Conservation (phyloP, 805 yeast genomes). For the Myxozyma udenii region DNA sequence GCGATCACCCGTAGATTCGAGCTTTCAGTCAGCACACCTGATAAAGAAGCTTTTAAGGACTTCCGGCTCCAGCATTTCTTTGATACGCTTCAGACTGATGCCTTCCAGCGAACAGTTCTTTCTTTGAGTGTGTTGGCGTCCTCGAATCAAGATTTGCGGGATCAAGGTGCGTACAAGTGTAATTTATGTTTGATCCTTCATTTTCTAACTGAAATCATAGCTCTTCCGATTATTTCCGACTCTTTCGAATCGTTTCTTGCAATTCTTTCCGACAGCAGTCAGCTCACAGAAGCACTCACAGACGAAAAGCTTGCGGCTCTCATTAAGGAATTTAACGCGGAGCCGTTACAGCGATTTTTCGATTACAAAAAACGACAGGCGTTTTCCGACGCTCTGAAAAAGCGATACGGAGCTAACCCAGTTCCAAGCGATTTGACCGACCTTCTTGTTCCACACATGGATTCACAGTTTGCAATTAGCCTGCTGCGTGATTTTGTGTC, state of each 20-base stretch:
- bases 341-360: slow-evolving; percentile 13
- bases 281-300: slow-evolving; percentile 4
- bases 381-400: slow-evolving; percentile 6
- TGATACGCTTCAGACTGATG: slow-evolving; percentile 31
- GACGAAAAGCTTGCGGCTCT: slow-evolving; percentile 9
- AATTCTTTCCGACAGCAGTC: slow-evolving; percentile 6
- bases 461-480: slow-evolving; percentile 15
- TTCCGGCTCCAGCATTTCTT: slow-evolving; percentile 40
- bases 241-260: slow-evolving; percentile 8
- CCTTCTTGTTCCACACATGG: slow-evolving; percentile 4
- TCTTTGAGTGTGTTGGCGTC: slow-evolving; percentile 25
- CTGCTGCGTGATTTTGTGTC: slow-evolving; percentile 13
- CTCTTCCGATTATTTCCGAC: slow-evolving; percentile 15
- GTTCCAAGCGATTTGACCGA: too few relatives aligned
- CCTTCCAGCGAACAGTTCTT: slow-evolving; percentile 32
- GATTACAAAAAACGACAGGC: slow-evolving; percentile 6
- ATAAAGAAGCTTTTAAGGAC: slow-evolving; percentile 34
- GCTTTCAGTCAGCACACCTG: slow-evolving; percentile 17
- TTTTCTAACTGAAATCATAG: slow-evolving; percentile 5
- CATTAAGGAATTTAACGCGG: slow-evolving; percentile 8
- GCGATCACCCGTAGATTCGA: slow-evolving; percentile 18
- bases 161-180: slow-evolving; percentile 14
- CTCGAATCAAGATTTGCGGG: slow-evolving; percentile 8
- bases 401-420: too few relatives aligned
- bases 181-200: not conserved